A percentile compares a stretch with the other conserved stretches of the same genome.
These are phyloP conservation scores for Capniomyces stellatus DNA, from an alignment of 371 early-diverging fungal species.

Conservation along the genomic window DNA sequence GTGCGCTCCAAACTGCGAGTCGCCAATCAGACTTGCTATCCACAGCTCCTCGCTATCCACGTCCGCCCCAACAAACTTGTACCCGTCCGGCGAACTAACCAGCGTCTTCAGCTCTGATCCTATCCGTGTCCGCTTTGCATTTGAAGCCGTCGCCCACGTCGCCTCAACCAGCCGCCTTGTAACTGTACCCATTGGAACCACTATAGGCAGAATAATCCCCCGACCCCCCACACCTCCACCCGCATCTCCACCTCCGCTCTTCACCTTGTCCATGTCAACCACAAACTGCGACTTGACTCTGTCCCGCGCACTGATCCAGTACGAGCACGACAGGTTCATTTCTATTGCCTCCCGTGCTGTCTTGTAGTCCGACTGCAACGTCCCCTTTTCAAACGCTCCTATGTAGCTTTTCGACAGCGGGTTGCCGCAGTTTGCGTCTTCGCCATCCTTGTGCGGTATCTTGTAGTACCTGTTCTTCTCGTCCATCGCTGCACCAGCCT, in stretches of 20 bases:
- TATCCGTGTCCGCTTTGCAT: constrained; percentile 73
- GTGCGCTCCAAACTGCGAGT: constrained; percentile 82
- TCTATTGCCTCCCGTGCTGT: constrained; percentile 63
- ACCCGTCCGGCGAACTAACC: constrained; percentile 64
- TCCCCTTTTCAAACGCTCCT: constrained; percentile 54
- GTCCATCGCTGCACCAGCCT: constrained; percentile 23
- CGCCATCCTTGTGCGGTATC: constrained; percentile 80
- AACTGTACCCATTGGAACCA: constrained; percentile 89
- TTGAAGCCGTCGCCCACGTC: constrained; percentile 93
- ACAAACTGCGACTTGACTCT: constrained; percentile 75
- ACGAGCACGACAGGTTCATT: constrained; percentile 62
- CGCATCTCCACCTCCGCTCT: constrained; percentile 1
- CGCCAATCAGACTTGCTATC: constrained; percentile 89
- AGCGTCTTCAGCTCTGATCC: constrained; percentile 89
- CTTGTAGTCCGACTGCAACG: constrained; percentile 45
- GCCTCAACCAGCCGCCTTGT: constrained; percentile 86
- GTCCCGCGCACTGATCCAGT: constrained; percentile 81
- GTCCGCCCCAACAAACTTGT: constrained; percentile 84
- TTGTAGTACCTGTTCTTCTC: constrained; percentile 32
- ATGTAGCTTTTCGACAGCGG: constrained; percentile 72
- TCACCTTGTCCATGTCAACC: constrained; percentile 38
- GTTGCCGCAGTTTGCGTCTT: constrained; percentile 60
- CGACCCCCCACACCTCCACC: constrained; percentile 4
- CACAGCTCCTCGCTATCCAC: constrained; percentile 95
- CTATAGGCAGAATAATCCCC: constrained; percentile 84